These are phyloP conservation scores for Coemansia sp. DNA, from an alignment of 192 early-diverging fungal species.

Conservation along the genomic window DNA sequence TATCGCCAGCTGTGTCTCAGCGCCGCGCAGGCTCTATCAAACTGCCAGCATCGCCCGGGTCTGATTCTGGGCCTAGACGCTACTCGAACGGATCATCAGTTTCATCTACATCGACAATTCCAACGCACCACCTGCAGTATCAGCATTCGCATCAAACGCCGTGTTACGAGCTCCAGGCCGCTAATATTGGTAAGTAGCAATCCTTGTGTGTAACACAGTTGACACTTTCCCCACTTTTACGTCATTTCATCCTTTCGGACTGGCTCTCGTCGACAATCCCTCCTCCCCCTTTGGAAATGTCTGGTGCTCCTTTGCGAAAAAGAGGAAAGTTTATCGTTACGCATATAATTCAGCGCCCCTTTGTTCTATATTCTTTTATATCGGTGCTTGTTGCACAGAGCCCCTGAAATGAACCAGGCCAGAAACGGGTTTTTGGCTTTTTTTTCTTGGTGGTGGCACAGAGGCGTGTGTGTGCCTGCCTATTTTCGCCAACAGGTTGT, in stretches of 20 bases:
- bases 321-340: neutral
- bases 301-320: neutral
- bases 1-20: conserved; percentile 13
- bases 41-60: conserved; percentile 6
- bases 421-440: neutral
- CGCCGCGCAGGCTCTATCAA: conserved; percentile 35
- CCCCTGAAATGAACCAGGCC: conserved; percentile 1
- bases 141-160: conserved; percentile 1
- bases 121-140: neutral
- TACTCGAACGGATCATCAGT: conserved; percentile 33
- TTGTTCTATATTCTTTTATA: neutral
- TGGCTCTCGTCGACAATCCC: neutral
- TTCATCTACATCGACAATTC: conserved; percentile 24
- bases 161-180: conserved; percentile 1
- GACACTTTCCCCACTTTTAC: neutral
- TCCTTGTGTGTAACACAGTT: conserved; percentile 8
- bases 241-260: neutral
- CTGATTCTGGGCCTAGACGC: conserved; percentile 21
- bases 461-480: neutral
- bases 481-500: conserved; percentile 1
- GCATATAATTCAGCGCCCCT: neutral
- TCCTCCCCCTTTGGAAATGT: neutral
- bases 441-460: neutral
- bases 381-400: neutral
- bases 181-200: conserved; percentile 2